Evolutionary conservation across 176 grass and related monocot genomes (phyloP), one percentile per base, ranked within the genome.

Genomic region (Carex littledalei): DNA sequence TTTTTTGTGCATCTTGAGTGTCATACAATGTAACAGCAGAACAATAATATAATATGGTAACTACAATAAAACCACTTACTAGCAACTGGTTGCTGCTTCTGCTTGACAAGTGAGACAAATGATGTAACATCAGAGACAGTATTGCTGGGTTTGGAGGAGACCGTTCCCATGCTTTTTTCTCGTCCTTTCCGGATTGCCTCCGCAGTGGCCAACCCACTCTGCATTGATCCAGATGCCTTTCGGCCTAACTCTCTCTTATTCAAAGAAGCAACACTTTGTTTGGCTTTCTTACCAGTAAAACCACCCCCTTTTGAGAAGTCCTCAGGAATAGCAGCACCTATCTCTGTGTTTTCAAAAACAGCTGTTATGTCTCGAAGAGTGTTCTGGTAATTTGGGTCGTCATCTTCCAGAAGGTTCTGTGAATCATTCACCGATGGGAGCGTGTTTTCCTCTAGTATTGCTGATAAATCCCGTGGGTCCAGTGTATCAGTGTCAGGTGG

Each of bases 31-130:
- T 73, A n/a, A 18, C 24, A 54, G 56, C 26, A 78, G 6, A 53
- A 78, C 74, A 81, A 21, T 53, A 11, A 67, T 80, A 29, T 47
- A 81, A 65, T 68, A 35, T 71, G 64, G 35, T 49, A 52, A 84
- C 68, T 9, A 85, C 34, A 88, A 73, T 18, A 81, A 77, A 41
- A 53, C 84, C 22, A 82, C 87, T 87, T 76, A 95, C 93, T 86
- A 35, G 82, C 87, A 43, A 63, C 67, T 70, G 86, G 58, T 88
- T 88, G 95, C 63, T 72, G 50, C 81, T 99, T 99, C 71, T 87
- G 86, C 80, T 88, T 93, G 47, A 99, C 93, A 55, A 99, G 84
- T 56, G 93, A 90, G 58, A 99, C 86, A 91, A 99, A 99, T 62
- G 96, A 99, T 63, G 93, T 56, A 71, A 99, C 29, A 29, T 26